phyloP scores from a whole-genome alignment of 371 early-diverging fungal species.

The Mortierella sp. region DNA sequence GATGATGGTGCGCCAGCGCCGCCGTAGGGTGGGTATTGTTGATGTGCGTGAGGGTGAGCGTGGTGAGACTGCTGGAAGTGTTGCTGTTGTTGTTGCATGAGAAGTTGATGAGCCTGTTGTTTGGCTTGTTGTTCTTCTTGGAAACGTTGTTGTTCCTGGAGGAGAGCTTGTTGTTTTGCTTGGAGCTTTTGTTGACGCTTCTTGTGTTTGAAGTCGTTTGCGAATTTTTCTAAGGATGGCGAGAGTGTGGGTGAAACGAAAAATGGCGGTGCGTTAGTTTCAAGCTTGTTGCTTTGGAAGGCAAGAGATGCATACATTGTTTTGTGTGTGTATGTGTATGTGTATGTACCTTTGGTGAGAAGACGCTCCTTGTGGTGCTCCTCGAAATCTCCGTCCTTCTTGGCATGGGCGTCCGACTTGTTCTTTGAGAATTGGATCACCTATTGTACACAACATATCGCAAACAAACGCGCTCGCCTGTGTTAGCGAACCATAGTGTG shows the following conservation, averaged over 20 bases:
- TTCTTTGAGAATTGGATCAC: slow-evolving; percentile 84
- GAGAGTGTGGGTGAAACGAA: background rate
- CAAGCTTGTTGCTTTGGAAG: background rate
- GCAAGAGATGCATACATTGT: background rate
- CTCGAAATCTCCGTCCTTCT: slow-evolving; percentile 80
- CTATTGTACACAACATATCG: slow-evolving; percentile 51
- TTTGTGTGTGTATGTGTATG: background rate
- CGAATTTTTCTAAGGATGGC: slow-evolving; percentile 45
- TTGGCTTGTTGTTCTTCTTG: slow-evolving; percentile 39
- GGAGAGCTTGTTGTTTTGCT: slow-evolving; percentile 42
- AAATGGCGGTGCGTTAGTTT: background rate
- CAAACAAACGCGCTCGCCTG: background rate
- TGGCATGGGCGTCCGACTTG: slow-evolving; percentile 87
- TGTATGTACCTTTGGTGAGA: slow-evolving; percentile 69
- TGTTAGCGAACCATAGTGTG: too few species aligned
- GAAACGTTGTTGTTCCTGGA: slow-evolving; percentile 54
- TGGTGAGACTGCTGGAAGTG: slow-evolving; percentile 11
- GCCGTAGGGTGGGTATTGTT: slow-evolving; percentile 13
- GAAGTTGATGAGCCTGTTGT: slow-evolving; percentile 22
- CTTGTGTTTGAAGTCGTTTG: slow-evolving; percentile 60
- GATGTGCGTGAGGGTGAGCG: background rate
- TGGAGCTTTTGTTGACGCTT: slow-evolving; percentile 46
- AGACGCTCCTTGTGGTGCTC: slow-evolving; percentile 69
- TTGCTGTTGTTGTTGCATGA: slow-evolving; percentile 50
- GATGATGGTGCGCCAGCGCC: slow-evolving; percentile 27